Percentiles rank a stretch among this genome's conserved stretches.
Evolutionary conservation across 495 filamentous ascomycete genomes (phyloP).

Genomic region (Trichodelitschia bisporula): DNA sequence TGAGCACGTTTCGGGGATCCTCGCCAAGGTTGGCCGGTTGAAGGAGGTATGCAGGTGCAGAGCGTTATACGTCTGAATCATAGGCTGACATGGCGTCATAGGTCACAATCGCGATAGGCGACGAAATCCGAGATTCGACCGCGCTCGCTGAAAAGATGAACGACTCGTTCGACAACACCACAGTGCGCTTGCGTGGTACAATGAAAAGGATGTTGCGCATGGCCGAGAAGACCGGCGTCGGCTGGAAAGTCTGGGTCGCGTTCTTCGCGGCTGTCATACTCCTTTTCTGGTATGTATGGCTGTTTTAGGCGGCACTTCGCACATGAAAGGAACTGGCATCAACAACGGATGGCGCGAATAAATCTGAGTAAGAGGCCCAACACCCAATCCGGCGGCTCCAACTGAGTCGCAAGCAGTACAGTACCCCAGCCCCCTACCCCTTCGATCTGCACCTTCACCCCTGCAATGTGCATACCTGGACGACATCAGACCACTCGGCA

Average conservation of each 20-base stretch:
- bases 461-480: too few relatives aligned
- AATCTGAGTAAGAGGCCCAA: too few relatives aligned
- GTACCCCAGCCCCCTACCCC: too few relatives aligned
- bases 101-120: slow-evolving; percentile 82
- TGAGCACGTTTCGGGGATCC: slow-evolving; percentile 64
- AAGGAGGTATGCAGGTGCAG: slow-evolving; percentile 47
- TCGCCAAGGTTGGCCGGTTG: slow-evolving; percentile 71
- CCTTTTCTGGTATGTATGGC: slow-evolving; percentile 79
- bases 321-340: too few relatives aligned
- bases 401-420: too few relatives aligned
- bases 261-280: slow-evolving; percentile 65
- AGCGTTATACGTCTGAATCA: neutral
- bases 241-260: slow-evolving; percentile 77
- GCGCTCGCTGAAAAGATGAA: slow-evolving; percentile 75
- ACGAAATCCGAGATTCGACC: slow-evolving; percentile 74
- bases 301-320: slow-evolving; percentile 30
- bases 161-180: slow-evolving; percentile 67
- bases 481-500: too few relatives aligned
- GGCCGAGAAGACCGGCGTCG: slow-evolving; percentile 78
- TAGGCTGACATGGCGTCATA: slow-evolving; percentile 11
- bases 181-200: slow-evolving; percentile 55
- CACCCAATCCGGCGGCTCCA: too few relatives aligned
- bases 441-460: too few relatives aligned
- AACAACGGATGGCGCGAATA: too few relatives aligned
- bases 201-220: slow-evolving; percentile 95